Percentiles rank a stretch among this genome's conserved stretches.
These are phyloP conservation scores for Onygenales sp. DNA, from an alignment of 2,329 filamentous ascomycete species.

Conservation along the genomic window DNA sequence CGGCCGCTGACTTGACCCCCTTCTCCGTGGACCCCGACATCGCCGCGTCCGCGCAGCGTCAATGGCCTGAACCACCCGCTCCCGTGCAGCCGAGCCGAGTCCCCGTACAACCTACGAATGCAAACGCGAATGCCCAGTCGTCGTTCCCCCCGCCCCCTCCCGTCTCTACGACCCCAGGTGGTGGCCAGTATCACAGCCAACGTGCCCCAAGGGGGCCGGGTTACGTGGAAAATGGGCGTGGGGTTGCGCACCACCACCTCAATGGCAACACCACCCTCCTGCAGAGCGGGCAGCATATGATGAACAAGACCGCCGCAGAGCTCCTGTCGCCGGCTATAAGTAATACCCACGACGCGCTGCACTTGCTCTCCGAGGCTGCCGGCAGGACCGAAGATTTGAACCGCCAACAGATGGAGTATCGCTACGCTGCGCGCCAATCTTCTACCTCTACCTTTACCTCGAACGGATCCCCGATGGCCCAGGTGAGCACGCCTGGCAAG, in stretches of 20 bases:
- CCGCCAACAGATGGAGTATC: constrained; percentile 40
- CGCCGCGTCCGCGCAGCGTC: constrained; percentile 3
- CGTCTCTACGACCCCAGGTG: not conserved
- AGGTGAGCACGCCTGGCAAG: constrained; percentile 26
- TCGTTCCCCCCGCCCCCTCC: not conserved
- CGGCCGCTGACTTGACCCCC: not conserved
- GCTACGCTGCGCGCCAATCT: constrained; percentile 28
- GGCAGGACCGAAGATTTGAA: constrained; percentile 41
- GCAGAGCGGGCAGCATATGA: constrained; percentile 49
- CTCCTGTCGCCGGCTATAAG: constrained; percentile 62
- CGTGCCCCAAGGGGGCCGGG: not conserved
- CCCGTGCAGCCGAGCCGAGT: not conserved
- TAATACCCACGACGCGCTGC: constrained; percentile 84
- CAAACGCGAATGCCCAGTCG: too few species aligned
- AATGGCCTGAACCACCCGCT: constrained; percentile 7
- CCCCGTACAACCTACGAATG: not conserved
- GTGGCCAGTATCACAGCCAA: not conserved
- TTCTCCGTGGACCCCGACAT: constrained; percentile 1
- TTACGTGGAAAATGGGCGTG: constrained; percentile 6
- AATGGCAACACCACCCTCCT: constrained; percentile 4
- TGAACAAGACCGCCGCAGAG: constrained; percentile 51
- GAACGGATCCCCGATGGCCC: constrained; percentile 26
- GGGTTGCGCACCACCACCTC: not conserved
- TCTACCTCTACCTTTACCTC: constrained; percentile 29
- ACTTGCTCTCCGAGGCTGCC: constrained; percentile 80